Percentiles rank a stretch among this genome's conserved stretches.
Evolutionary conservation across 2,329 filamentous ascomycete species (phyloP).

Genomic region (Graphium sp.): DNA sequence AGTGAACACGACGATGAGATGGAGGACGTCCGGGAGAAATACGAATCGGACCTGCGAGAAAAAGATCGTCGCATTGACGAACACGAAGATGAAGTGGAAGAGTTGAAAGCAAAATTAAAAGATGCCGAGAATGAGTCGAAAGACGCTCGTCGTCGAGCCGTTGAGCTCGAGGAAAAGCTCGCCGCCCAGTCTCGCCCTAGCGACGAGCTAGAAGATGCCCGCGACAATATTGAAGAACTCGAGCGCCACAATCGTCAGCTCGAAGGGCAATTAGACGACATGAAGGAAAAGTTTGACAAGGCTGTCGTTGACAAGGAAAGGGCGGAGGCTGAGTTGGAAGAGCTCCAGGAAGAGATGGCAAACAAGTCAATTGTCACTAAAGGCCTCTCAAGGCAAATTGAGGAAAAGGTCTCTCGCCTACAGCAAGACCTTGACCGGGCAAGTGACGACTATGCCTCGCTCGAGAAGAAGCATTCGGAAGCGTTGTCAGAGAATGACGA

Average conservation of each 20-base stretch:
- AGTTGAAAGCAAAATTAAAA: conserved; percentile 27
- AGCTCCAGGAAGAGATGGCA: conserved; percentile 60
- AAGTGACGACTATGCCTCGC: conserved; percentile 26
- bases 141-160: conserved; percentile 28
- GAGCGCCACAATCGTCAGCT: conserved; percentile 35
- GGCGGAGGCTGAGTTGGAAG: conserved; percentile 41
- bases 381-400: conserved; percentile 56
- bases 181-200: conserved; percentile 8
- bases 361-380: conserved; percentile 66
- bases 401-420: conserved; percentile 50
- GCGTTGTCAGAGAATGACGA: conserved; percentile 27
- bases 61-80: conserved; percentile 41
- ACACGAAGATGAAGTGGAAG: conserved; percentile 31
- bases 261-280: conserved; percentile 35
- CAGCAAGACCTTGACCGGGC: conserved; percentile 47
- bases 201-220: conserved; percentile 37
- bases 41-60: conserved; percentile 19
- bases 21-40: conserved; percentile 43
- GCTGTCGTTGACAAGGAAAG: conserved; percentile 36
- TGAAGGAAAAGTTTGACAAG: conserved; percentile 35
- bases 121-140: conserved; percentile 42
- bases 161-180: conserved; percentile 39
- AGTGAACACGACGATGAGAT: conserved; percentile 62
- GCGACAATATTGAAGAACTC: conserved; percentile 40
- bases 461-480: conserved; percentile 32